Base-by-base conservation (phyloP, 306 rosid species). In the Ormosia emarginata region DNA sequence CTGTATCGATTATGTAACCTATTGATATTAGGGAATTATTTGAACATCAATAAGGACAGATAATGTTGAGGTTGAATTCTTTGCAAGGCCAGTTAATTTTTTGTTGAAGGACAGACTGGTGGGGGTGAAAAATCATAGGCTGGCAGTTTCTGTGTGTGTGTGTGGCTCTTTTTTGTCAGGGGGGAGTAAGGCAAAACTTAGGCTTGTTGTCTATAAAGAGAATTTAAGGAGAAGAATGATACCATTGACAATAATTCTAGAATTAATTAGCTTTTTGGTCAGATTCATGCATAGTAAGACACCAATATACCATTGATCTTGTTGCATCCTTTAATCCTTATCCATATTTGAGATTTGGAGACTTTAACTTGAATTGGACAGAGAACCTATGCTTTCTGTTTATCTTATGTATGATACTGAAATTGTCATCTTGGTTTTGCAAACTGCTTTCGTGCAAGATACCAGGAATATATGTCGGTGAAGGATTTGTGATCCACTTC, bases 401-500 rank as follows among this genome's bases (percentile, higher is more conserved):
- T 78, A n/a, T 58, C 8, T 12, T 43, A 43, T 44, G 33, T 66
- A 50, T 65, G 62, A 50, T 79, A 74, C 75, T 75, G 84, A 73
- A 64, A 76, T 67, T 63, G 2, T 13, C 62, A 13, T 68, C 5
- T 49, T 58, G 79, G 44, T 72, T 72, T 78, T 86, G 67, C 65
- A 71, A 39, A 79, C 58, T 30, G 74, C 7, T 57, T 68, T 85
- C 39, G 24, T 61, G 4, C 78, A 52, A 64, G 30, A 70, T 56
- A 10, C 39, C 89, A 95, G 98, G 97, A 74, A 90, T 94, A 74
- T 94, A 89, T 74, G 78, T 88, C 1, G 91, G 97, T 2, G 91
- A 89, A 11, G 95, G 80, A 81, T 84, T 80, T 87, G 97, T 94
- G 82, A 78, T 88, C 85, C 98, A 93, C 82, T 94, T 92, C 82